Conservation (phyloP, 129 eudicot species). For the Tagetes patula region DNA sequence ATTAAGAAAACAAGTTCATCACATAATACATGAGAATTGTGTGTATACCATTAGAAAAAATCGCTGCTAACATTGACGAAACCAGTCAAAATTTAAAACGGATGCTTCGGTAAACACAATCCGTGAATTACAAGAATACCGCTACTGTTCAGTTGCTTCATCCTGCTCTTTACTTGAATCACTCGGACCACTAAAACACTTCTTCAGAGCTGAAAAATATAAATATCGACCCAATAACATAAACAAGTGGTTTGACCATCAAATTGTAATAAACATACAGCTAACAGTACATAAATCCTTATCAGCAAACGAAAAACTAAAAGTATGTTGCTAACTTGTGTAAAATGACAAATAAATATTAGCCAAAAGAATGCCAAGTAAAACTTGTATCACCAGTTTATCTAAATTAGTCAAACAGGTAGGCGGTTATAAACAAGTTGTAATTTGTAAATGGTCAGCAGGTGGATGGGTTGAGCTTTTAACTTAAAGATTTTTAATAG, state of each 20-base stretch:
- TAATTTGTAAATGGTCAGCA: not conserved
- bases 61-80: slow-evolving; percentile 8
- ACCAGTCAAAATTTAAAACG: slow-evolving; percentile 22
- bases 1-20: not conserved
- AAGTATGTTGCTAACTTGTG: not conserved
- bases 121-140: slow-evolving; percentile 7
- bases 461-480: not conserved
- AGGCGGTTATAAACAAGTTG: not conserved
- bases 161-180: slow-evolving; percentile 24
- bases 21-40: not conserved
- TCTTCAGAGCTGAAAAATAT: slow-evolving; percentile 34
- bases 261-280: not conserved
- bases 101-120: not conserved
- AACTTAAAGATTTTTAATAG: not conserved
- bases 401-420: not conserved
- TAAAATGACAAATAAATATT: not conserved
- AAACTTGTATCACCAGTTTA: not conserved
- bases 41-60: slow-evolving; percentile 1
- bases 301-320: not conserved
- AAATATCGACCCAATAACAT: not conserved
- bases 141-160: slow-evolving; percentile 15
- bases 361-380: not conserved
- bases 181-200: slow-evolving; percentile 8
- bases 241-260: not conserved
- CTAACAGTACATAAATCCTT: not conserved